Conservation (phyloP, 2,329 filamentous ascomycete genomes). For the Sclerotinia sclerotiorum region DNA sequence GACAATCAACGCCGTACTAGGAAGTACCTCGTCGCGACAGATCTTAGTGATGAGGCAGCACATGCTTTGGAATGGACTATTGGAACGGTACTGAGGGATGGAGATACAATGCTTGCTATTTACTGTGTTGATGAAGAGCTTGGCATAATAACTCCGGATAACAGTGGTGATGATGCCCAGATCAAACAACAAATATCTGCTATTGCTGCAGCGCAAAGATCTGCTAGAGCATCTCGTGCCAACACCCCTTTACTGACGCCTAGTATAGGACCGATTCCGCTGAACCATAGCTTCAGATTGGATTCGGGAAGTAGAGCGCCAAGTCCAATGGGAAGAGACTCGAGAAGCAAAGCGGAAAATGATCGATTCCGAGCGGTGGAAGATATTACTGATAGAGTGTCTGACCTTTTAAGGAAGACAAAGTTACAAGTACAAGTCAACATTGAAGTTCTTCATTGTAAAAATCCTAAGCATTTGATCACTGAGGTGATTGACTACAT, state of each 20-base stretch:
- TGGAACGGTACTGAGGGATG: conserved; percentile 88
- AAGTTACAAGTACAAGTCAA: conserved; percentile 89
- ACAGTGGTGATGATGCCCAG: conserved; percentile 61
- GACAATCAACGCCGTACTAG: conserved; percentile 76
- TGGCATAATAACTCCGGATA: conserved; percentile 48
- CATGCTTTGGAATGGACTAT: conserved; percentile 98
- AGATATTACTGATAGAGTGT: conserved; percentile 78
- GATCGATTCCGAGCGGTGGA: conserved; percentile 81
- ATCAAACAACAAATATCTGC: conserved; percentile 76
- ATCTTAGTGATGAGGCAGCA: conserved; percentile 89
- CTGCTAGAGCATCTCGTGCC: conserved; percentile 29
- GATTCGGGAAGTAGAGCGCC: conserved; percentile 33
- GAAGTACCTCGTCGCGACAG: conserved; percentile 93
- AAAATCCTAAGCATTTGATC: conserved; percentile 93
- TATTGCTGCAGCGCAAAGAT: conserved; percentile 55
- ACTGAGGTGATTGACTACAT: conserved; percentile 96
- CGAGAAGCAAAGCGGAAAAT: conserved; percentile 63
- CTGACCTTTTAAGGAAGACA: conserved; percentile 86
- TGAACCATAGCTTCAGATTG: conserved; percentile 31
- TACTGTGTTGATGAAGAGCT: conserved; percentile 91
- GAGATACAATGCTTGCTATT: conserved; percentile 89
- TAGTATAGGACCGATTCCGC: conserved; percentile 29
- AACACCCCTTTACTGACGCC: conserved; percentile 33
- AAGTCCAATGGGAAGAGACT: conserved; percentile 45
- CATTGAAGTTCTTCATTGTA: conserved; percentile 96